A percentile compares a stretch with the other conserved stretches of the same genome.
These are phyloP conservation scores for Boletus tomentosulus DNA, from an alignment of 768 basidiomycete genomes.

Conservation along the genomic window DNA sequence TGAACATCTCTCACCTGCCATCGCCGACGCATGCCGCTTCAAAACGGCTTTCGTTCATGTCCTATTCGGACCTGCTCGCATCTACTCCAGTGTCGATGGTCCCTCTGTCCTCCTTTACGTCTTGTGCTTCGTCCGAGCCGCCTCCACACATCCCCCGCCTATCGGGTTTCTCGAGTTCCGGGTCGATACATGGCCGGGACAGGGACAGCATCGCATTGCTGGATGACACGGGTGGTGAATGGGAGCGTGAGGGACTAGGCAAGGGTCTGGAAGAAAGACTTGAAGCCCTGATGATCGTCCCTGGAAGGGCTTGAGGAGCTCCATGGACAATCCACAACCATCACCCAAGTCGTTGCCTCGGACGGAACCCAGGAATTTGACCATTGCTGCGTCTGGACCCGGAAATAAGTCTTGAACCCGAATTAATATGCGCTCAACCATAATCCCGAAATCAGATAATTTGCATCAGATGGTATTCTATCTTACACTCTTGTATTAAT, in stretches of 20 bases:
- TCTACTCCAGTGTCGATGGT: conserved; percentile 71
- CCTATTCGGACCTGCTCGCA: conserved; percentile 79
- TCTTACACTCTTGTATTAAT: conserved; percentile 26
- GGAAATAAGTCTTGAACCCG: neutral
- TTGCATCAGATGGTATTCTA: conserved; percentile 25
- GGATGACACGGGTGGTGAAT: conserved; percentile 77
- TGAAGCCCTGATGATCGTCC: conserved; percentile 48
- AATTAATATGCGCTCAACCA: conserved; percentile 3
- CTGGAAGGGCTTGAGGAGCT: conserved; percentile 20
- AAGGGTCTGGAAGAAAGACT: conserved; percentile 79
- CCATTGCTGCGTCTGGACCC: neutral
- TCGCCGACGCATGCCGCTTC: conserved; percentile 45
- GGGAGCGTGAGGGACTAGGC: conserved; percentile 83
- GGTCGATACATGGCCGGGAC: conserved; percentile 26
- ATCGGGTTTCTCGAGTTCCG: conserved; percentile 36
- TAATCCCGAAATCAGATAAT: conserved; percentile 17
- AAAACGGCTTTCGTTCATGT: conserved; percentile 85
- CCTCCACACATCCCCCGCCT: conserved; percentile 75
- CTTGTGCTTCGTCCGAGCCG: conserved; percentile 52
- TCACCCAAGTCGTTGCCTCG: neutral
- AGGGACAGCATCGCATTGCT: conserved; percentile 44
- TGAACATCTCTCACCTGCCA: conserved; percentile 34
- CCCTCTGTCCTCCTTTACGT: conserved; percentile 70
- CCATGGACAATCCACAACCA: neutral
- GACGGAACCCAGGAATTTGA: neutral